Evolutionary conservation across 2,329 filamentous ascomycete genomes (phyloP), one percentile per base, ranked within the genome.

Genomic region (Calonectria pauciramosa): DNA sequence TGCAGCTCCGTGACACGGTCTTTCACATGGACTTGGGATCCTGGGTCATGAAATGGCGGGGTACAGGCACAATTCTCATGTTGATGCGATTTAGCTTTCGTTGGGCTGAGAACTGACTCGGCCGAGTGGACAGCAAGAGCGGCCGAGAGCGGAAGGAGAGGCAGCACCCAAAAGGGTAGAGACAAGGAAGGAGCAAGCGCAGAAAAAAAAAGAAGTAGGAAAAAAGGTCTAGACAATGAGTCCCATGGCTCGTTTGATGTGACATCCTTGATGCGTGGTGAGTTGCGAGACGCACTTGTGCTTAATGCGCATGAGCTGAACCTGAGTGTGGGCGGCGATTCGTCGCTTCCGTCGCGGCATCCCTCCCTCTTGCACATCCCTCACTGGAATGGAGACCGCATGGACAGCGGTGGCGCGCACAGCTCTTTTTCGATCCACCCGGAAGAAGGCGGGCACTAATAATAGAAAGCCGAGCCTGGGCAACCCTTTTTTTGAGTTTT

Each of bases 221-320:
- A n/a, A 56, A 16, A 28, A 20, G 16, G 44, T n/a, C 44, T 23
- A 23, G 44, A 47, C 44, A 5, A 47, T 47, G 44, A 47, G 44
- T 23, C 44, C n/a, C 36, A 41, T 28, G 34, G 14, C 18, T 60
- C 51, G 20, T 69, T 44, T 47, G 34, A 51, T 34, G 34, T 52
- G n/a, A 34, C 36, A 52, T 54, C 65, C 44, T 18, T 56, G 32
- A 44, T 41, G 34, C 34, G 26, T 28, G 23, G 56, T 63, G 56
- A 63, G 56, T 63, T 63, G 56, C 56, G 56, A 63, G 56, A 63
- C 56, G 56, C 56, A 63, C 56, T 63, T 56, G 66, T 56, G 49
- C 52, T 68, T n/a, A 32, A 65, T 65, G 66, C 32, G 66, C 66
- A 59, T 60, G 56, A 41, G 59, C 68, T 54, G 68, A 38, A 65